Percentiles rank a stretch among this genome's conserved stretches.
phyloP scores from a whole-genome alignment of 768 basidiomycete species.

The Lactarius pseudohatsudake region DNA sequence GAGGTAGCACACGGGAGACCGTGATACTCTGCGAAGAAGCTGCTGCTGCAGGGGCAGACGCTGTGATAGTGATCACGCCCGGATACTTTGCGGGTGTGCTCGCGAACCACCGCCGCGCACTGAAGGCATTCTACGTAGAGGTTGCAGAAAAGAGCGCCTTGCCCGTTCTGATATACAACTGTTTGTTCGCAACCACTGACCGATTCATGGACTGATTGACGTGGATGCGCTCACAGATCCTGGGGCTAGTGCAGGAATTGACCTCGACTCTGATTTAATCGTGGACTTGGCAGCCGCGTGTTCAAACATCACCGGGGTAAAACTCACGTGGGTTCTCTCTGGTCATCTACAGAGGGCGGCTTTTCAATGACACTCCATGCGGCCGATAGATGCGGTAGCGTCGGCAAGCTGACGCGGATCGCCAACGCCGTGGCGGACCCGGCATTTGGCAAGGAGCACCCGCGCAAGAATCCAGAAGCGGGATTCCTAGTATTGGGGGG shows the following conservation, averaged over 20 bases:
- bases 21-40: conserved; percentile 73
- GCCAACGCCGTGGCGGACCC: conserved; percentile 61
- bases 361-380: conserved; percentile 5
- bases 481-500: conserved; percentile 88
- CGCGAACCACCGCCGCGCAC: conserved; percentile 55
- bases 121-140: conserved; percentile 78
- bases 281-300: conserved; percentile 72
- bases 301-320: conserved; percentile 81
- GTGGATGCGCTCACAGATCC: conserved; percentile 60
- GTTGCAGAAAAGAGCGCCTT: conserved; percentile 79
- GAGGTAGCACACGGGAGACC: conserved; percentile 81
- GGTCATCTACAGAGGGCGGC: not conserved
- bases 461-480: conserved; percentile 62
- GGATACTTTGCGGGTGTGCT: conserved; percentile 86
- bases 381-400: conserved; percentile 72
- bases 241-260: conserved; percentile 84
- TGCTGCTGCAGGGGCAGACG: conserved; percentile 83
- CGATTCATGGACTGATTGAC: not conserved
- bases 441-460: conserved; percentile 55
- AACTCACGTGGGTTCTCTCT: conserved; percentile 68
- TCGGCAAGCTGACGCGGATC: conserved; percentile 88
- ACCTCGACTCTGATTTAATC: conserved; percentile 88
- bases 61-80: conserved; percentile 78
- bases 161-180: conserved; percentile 88
- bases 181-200: conserved; percentile 37